phyloP scores from a whole-genome alignment of 495 filamentous ascomycete species.

The Aspergillus sclerotioniger region DNA sequence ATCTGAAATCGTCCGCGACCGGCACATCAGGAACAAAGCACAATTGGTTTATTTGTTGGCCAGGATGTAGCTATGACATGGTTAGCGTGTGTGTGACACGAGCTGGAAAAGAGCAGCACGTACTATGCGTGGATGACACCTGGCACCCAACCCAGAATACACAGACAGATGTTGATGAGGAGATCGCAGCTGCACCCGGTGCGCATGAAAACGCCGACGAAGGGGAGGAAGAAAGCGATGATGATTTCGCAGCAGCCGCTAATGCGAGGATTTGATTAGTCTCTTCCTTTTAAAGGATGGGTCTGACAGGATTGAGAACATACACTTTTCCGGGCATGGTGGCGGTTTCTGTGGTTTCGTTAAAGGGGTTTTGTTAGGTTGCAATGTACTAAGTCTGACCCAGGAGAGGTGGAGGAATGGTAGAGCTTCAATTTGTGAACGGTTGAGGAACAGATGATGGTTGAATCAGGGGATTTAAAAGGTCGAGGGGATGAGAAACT shows the following conservation, averaged over 20 bases:
- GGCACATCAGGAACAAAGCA: background rate
- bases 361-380: background rate
- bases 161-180: slow-evolving; percentile 6
- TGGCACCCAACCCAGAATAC: slow-evolving; percentile 1
- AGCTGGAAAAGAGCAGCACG: background rate
- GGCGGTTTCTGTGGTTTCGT: background rate
- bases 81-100: background rate
- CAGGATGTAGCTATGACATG: background rate
- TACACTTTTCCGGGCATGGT: background rate
- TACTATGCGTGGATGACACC: slow-evolving; percentile 6
- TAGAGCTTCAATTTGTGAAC: background rate
- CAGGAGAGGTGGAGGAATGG: background rate
- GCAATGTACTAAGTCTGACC: background rate
- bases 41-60: slow-evolving; percentile 3
- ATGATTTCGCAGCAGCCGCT: slow-evolving; percentile 7
- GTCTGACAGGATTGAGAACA: background rate
- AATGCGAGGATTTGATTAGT: background rate
- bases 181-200: slow-evolving; percentile 4
- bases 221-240: slow-evolving; percentile 8
- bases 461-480: slow-evolving; percentile 2
- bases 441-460: background rate
- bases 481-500: background rate
- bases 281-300: background rate
- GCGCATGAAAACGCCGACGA: slow-evolving; percentile 5
- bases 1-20: background rate